Evolutionary conservation across 495 filamentous ascomycete species (phyloP).

Genomic region (Aspergillus cavernicola): DNA sequence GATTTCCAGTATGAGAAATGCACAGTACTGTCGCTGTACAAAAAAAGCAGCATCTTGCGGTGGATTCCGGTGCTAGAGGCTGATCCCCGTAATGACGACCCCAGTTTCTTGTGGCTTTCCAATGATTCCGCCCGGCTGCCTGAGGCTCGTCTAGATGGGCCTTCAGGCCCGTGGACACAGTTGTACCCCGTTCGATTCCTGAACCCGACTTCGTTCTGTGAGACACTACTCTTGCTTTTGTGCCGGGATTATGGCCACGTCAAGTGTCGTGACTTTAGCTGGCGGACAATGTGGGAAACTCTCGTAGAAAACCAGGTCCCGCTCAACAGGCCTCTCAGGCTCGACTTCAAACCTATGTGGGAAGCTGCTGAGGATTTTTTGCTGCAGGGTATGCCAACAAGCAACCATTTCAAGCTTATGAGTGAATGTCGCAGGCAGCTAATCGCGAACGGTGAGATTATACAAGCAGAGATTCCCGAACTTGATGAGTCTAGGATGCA

Average conservation of each 20-base stretch:
- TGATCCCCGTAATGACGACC: not conserved
- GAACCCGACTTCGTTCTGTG: not conserved
- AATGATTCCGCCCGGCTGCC: not conserved
- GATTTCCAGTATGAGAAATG: not conserved
- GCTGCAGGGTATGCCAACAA: not conserved
- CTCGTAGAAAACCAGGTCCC: not conserved
- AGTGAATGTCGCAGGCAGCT: not conserved
- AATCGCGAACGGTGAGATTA: not conserved
- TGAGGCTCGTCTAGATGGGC: not conserved
- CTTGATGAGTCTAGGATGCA: not conserved
- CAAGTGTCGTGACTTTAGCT: not conserved
- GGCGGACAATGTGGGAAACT: not conserved
- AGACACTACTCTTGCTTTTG: not conserved
- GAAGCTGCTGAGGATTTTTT: not conserved
- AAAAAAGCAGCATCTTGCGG: not conserved
- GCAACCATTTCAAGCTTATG: not conserved
- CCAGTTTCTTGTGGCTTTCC: not conserved
- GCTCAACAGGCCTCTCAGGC: not conserved
- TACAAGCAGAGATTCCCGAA: not conserved
- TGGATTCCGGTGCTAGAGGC: not conserved
- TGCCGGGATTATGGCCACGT: not conserved
- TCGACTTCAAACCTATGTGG: not conserved
- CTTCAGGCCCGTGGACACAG: not conserved
- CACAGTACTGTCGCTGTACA: not conserved
- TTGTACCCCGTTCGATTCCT: not conserved